phyloP scores from a whole-genome alignment of 352 stramenopile species.

The Phytopythium ostracodes region DNA sequence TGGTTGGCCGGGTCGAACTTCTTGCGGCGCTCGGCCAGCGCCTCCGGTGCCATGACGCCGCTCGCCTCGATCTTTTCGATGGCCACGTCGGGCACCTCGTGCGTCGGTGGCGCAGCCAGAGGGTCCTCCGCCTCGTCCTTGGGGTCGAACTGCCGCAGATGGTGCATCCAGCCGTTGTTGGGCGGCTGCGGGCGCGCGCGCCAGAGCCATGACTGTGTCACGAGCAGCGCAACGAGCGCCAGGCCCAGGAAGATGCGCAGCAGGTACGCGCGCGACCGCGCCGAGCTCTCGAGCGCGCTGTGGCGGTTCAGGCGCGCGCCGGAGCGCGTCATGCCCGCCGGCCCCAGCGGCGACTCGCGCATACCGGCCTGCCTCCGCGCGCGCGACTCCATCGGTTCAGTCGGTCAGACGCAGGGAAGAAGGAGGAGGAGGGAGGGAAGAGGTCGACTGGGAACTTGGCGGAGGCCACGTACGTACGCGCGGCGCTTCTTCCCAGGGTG shows the following conservation, averaged over 20 bases:
- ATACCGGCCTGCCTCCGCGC: slow-evolving; percentile 25
- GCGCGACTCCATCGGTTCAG: slow-evolving; percentile 38
- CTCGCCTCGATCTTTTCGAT: slow-evolving; percentile 16
- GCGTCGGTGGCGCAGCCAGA: neutral
- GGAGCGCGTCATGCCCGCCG: slow-evolving; percentile 2
- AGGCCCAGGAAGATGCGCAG: slow-evolving; percentile 39
- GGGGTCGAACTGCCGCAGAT: slow-evolving; percentile 28
- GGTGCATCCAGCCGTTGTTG: slow-evolving; percentile 37
- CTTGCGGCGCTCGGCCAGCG: slow-evolving; percentile 31
- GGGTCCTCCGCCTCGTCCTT: slow-evolving; percentile 9
- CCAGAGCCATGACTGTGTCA: slow-evolving; percentile 44
- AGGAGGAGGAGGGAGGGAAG: neutral
- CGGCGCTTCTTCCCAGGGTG: too few relatives aligned
- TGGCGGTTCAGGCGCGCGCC: neutral
- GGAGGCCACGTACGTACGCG: neutral
- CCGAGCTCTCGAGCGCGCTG: neutral
- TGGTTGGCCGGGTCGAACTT: slow-evolving; percentile 46
- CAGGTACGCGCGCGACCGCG: slow-evolving; percentile 27
- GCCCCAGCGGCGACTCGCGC: slow-evolving; percentile 18
- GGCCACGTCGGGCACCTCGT: slow-evolving; percentile 8
- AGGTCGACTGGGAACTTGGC: neutral
- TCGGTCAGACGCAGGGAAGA: neutral
- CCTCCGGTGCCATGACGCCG: slow-evolving; percentile 21
- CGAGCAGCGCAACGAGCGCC: slow-evolving; percentile 32
- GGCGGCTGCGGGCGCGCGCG: slow-evolving; percentile 16